A percentile compares a stretch with the other conserved stretches of the same genome.
phyloP scores from a whole-genome alignment of 306 rosid genomes.

The Abrus precatorius region DNA sequence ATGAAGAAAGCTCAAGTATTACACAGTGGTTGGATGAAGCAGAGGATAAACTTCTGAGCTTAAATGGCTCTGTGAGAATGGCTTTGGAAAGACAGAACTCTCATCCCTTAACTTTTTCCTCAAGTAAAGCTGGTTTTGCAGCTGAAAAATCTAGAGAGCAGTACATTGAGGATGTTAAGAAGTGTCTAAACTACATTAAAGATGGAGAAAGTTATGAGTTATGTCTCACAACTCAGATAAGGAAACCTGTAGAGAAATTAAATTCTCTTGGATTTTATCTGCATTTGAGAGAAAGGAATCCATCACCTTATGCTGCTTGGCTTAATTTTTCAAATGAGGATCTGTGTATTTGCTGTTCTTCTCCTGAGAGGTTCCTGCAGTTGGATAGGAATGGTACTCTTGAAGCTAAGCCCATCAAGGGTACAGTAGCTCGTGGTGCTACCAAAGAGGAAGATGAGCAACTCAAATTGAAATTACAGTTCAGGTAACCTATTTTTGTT shows the following conservation, averaged over 20 bases:
- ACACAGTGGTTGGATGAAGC: slow-evolving; percentile 79
- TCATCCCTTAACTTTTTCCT: slow-evolving; percentile 46
- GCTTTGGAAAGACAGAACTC: slow-evolving; percentile 50
- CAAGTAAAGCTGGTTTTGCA: slow-evolving; percentile 58
- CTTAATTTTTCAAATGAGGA: slow-evolving; percentile 84
- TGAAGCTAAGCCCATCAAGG: slow-evolving; percentile 99
- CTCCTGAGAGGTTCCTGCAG: slow-evolving; percentile 94
- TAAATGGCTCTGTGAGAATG: slow-evolving; percentile 55
- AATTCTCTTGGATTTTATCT: slow-evolving; percentile 81
- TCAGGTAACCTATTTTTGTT: slow-evolving; percentile 66
- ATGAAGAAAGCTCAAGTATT: slow-evolving; percentile 56
- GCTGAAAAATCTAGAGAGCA: slow-evolving; percentile 80
- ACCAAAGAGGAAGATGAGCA: slow-evolving; percentile 80
- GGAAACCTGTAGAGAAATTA: slow-evolving; percentile 65
- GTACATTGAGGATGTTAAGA: slow-evolving; percentile 76
- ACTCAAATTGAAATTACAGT: slow-evolving; percentile 72
- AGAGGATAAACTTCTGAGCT: slow-evolving; percentile 73
- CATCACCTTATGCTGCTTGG: slow-evolving; percentile 99
- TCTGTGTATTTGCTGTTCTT: slow-evolving; percentile 85
- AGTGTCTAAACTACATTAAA: slow-evolving; percentile 83
- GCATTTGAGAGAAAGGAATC: slow-evolving; percentile 86
- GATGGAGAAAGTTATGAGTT: slow-evolving; percentile 97
- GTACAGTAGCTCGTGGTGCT: slow-evolving; percentile 88
- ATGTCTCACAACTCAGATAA: slow-evolving; percentile 94
- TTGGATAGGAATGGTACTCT: slow-evolving; percentile 74